phyloP scores from a whole-genome alignment of 2,329 filamentous ascomycete species.

The Colletotrichum cereale region DNA sequence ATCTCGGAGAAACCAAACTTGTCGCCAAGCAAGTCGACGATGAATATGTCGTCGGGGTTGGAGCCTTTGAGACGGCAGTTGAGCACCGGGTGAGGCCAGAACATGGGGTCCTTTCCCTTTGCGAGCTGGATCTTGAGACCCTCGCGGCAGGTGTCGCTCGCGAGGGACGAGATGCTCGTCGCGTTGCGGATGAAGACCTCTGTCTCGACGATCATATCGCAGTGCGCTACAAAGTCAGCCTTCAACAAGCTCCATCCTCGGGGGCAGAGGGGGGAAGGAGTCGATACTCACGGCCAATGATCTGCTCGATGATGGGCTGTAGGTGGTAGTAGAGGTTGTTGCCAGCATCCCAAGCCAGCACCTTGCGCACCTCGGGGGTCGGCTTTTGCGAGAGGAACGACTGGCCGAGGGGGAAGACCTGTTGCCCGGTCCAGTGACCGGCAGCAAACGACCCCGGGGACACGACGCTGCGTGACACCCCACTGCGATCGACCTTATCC shows the following conservation, averaged over 20 bases:
- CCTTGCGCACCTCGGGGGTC: background rate
- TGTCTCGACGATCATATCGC: constrained; percentile 33
- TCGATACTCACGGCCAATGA: constrained; percentile 18
- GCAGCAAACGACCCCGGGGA: background rate
- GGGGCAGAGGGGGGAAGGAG: background rate
- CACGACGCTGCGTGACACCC: constrained; percentile 7
- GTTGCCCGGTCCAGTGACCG: constrained; percentile 23
- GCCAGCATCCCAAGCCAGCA: constrained; percentile 32
- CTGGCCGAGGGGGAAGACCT: constrained; percentile 1
- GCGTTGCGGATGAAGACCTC: constrained; percentile 37
- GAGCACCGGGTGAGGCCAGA: constrained; percentile 40
- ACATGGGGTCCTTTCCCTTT: constrained; percentile 40
- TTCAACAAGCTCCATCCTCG: background rate
- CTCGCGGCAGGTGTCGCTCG: constrained; percentile 19
- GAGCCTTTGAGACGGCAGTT: constrained; percentile 20
- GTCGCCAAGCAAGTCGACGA: constrained; percentile 35
- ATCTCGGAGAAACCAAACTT: constrained; percentile 20
- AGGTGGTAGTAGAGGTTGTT: constrained; percentile 38
- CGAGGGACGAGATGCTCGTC: constrained; percentile 2
- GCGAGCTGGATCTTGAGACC: background rate
- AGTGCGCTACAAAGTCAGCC: constrained; percentile 22
- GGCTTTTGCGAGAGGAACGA: background rate
- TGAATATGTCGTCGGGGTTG: constrained; percentile 10
- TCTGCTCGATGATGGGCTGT: constrained; percentile 20
- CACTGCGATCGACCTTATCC: background rate